Evolutionary conservation across 1,139 yeast genomes (phyloP).

Genomic region (Suhomyces choctaworum): DNA sequence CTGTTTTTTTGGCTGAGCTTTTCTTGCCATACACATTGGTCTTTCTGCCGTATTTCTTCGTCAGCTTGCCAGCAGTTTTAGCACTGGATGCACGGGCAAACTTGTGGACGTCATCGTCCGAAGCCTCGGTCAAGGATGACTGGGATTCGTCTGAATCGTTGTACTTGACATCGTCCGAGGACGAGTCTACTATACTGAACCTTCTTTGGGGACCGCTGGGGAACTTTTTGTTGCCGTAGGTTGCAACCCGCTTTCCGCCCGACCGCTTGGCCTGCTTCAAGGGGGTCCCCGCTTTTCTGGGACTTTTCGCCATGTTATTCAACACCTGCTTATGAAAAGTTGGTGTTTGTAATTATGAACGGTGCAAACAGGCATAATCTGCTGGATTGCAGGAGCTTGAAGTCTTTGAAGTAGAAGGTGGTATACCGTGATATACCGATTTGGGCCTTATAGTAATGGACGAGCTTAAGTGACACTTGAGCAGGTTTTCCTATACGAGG

Average conservation of each 20-base stretch:
- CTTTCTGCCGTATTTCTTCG: slow-evolving; percentile 7
- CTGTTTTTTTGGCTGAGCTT: slow-evolving; percentile 29
- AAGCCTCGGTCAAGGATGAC: slow-evolving; percentile 45
- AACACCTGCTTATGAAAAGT: slow-evolving; percentile 7
- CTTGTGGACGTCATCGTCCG: slow-evolving; percentile 32
- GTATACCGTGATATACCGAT: not conserved
- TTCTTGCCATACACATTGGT: slow-evolving; percentile 20
- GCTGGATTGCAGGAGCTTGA: slow-evolving; percentile 1
- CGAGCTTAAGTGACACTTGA: no score
- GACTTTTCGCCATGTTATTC: slow-evolving; percentile 32
- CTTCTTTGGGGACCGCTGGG: slow-evolving; percentile 25
- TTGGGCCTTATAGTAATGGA: no score
- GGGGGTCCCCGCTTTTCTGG: slow-evolving; percentile 22
- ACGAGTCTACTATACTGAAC: slow-evolving; percentile 46
- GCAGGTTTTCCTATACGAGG: no score
- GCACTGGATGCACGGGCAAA: slow-evolving; percentile 9
- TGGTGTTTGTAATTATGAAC: slow-evolving; percentile 11
- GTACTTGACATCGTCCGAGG: slow-evolving; percentile 17
- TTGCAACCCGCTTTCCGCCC: slow-evolving; percentile 36
- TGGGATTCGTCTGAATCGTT: slow-evolving; percentile 22
- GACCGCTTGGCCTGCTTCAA: slow-evolving; percentile 2
- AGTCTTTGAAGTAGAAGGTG: no score
- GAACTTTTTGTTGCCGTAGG: slow-evolving; percentile 18
- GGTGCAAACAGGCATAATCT: slow-evolving; percentile 8
- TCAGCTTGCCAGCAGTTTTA: slow-evolving; percentile 11